Base-by-base conservation (phyloP, 805 yeast species). In the Wickerhamiella parazyma region DNA sequence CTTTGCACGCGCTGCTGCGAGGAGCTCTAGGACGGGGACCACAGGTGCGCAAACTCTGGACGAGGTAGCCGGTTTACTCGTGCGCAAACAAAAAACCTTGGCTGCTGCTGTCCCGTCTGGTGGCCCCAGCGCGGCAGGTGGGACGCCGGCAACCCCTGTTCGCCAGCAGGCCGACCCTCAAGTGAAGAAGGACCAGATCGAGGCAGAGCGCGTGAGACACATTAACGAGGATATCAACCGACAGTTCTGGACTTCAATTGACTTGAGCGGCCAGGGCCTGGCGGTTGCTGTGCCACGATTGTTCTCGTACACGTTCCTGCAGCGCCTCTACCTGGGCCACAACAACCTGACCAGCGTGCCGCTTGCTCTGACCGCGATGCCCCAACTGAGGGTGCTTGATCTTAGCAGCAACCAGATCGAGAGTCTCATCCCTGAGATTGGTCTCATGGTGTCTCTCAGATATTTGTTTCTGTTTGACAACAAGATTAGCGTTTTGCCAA, bases 211-310 rank as follows among this genome's bases (percentile, higher is more conserved):
- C 49, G 69, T 60, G 49, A 59, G 63, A 28, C 55, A 53, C 35
- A 57, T 61, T 47, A 62, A 61, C 45, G 64, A 61, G 51, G 63
- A 58, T 37, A 47, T 59, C 42, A 57, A 67, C 53, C 79, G 78
- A 47, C 96, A 87, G 64, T 71, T 82, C 57, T 91, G 99, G 99
- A 81, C 93, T 43, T 89, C 87, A 5, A 67, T 91, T 51, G 99
- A 91, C 64, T 67, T 89, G 51, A 77, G 93, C 50, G 95, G 95
- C 47, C 94, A 91, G 61, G 83, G 89, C 26, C 68, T 91, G 42
- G 67, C 75, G 49, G 71, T 74, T 45, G 51, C 89, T 24, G 73
- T 84, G n/a, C 73, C 80, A 17, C 76, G 77, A 53, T 62, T 91
- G 37, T 85, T 85, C 68, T 74, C 76, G 38, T 91, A 86, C 61